Base-by-base conservation (phyloP, 2,329 filamentous ascomycete species). In the Penicillium sp. region DNA sequence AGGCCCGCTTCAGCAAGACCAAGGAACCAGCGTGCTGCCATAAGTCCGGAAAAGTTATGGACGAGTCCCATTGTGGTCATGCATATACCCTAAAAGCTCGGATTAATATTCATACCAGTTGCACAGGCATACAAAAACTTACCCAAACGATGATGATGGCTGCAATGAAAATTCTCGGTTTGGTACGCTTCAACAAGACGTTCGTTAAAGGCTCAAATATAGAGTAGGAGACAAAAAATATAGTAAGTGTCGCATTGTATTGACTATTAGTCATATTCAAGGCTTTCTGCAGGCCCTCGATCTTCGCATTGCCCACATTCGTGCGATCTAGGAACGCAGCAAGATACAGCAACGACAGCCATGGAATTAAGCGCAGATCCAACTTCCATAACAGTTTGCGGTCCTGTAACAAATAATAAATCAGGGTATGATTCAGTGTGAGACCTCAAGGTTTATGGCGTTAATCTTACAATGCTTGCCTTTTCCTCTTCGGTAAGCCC, bases 221-320 rank as follows among this genome's bases (percentile, higher is more conserved):
- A 2, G 89, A 81, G 69, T 96, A 96, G 0, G 88, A 91, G 50
- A 95, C 80, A 75, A 95, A 96, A 76, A 96, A 96, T 63, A 95
- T 87, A 33, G 88, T 90, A 7, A 96, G 78, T 0, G 86, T 83
- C 21, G 82, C 79, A 69, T 92, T 92, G 75, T 91, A 96, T 66
- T 88, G 78, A 5, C 78, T 72, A 2, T 81, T 79, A 0, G 79
- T 80, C 77, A 93, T 83, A 30, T 81, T 62, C 6, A 94, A 74
- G 57, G 88, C 84, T 11, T 78, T 66, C 55, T 79, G 70, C 2
- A 85, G 69, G 14, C 82, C 81, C n/a, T 78, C 81, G 21, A 85
- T 76, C 65, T 82, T 83, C 2, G 83, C 90, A 73, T 80, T 94
- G 46, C 89, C 89, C 58, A 92, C 89, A 65, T 94, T 93, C 24